Evolutionary conservation across 2,329 filamentous ascomycete species (phyloP), one percentile per base, ranked within the genome.

Genomic region (Calonectria naviculata): DNA sequence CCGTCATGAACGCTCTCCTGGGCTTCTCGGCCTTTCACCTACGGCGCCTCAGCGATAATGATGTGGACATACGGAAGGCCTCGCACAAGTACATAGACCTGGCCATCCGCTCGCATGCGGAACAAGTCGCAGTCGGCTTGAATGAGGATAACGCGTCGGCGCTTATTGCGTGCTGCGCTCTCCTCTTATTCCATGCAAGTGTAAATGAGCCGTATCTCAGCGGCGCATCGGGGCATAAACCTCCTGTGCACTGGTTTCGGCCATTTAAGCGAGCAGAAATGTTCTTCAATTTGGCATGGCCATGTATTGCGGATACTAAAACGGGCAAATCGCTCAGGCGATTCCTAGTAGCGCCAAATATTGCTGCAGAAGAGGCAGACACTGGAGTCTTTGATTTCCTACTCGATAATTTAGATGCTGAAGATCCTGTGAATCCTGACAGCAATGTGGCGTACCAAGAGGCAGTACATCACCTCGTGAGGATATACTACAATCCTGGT

Each of bases 11-110:
- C 31, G 65, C 69, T 13, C 31, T 71, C 4, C 42, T 71, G 6
- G 69, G 69, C 58, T 71, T 71, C 21, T 68, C 69, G 1, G 69
- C 69, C 5, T 71, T 71, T 13, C 69, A 71, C 21, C 47, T 71
- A 5, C 49, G 69, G 24, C 64, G 69, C 9, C 42, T 56, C 6
- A 54, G 52, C 15, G 42, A 65, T 8, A 29, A 34, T 5, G 58
- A 65, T 41, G 17, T 5, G 1, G 26, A 5, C 9, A 41, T 71
- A 13, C 26, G 58, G 1, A 24, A 71, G 28, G 69, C 69, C 3
- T 71, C 69, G 1, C 65, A 71, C 42, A 68, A 52, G 41, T 71
- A 71, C 24, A 71, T 71, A 65, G 60, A 36, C 9, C 13, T 44
- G 10, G 69, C 69, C 2, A 71, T 71, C 28, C 65, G 65, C 6